Evolutionary conservation across 352 stramenopile species (phyloP).

Genomic region (Phytopythium litorale): DNA sequence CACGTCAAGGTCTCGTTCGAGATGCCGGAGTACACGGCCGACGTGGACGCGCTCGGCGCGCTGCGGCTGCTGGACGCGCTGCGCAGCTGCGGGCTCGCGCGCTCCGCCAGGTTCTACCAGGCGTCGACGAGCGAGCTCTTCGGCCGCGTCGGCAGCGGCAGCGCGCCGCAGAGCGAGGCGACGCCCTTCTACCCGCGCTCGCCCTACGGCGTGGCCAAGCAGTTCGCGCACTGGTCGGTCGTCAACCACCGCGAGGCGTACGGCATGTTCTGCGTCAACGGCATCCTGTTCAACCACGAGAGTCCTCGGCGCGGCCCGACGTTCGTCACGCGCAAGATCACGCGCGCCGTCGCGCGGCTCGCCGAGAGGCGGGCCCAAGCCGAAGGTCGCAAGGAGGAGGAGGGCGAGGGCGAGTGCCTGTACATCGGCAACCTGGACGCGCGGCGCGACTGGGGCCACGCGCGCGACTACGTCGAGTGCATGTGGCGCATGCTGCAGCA

Average conservation of each 20-base stretch:
- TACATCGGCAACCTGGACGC: slow-evolving; percentile 98
- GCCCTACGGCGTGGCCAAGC: slow-evolving; percentile 97
- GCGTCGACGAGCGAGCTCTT: slow-evolving; percentile 98
- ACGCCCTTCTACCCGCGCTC: slow-evolving; percentile 99
- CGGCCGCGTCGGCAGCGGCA: slow-evolving; percentile 92
- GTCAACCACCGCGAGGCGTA: slow-evolving; percentile 99
- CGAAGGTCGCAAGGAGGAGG: neutral
- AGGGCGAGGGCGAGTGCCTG: slow-evolving; percentile 77
- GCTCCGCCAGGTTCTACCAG: slow-evolving; percentile 91
- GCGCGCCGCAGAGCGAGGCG: slow-evolving; percentile 93
- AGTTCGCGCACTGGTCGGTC: slow-evolving; percentile 99
- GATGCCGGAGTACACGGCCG: slow-evolving; percentile 99
- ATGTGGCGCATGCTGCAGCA: slow-evolving; percentile 99
- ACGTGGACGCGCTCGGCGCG: slow-evolving; percentile 95
- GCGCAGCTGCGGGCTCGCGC: slow-evolving; percentile 85
- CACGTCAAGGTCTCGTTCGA: slow-evolving; percentile 99
- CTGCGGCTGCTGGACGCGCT: slow-evolving; percentile 98
- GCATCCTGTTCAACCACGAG: slow-evolving; percentile 99
- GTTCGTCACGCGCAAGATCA: slow-evolving; percentile 99
- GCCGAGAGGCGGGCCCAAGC: slow-evolving; percentile 35
- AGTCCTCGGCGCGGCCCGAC: slow-evolving; percentile 96
- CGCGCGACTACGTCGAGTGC: slow-evolving; percentile 97
- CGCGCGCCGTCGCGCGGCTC: slow-evolving; percentile 93
- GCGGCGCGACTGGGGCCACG: slow-evolving; percentile 98
- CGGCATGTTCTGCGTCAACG: slow-evolving; percentile 93